Percentiles rank a stretch among this genome's conserved stretches.
These are phyloP conservation scores for Septoria linicola DNA, from an alignment of 2,329 filamentous ascomycete species.

Conservation along the genomic window DNA sequence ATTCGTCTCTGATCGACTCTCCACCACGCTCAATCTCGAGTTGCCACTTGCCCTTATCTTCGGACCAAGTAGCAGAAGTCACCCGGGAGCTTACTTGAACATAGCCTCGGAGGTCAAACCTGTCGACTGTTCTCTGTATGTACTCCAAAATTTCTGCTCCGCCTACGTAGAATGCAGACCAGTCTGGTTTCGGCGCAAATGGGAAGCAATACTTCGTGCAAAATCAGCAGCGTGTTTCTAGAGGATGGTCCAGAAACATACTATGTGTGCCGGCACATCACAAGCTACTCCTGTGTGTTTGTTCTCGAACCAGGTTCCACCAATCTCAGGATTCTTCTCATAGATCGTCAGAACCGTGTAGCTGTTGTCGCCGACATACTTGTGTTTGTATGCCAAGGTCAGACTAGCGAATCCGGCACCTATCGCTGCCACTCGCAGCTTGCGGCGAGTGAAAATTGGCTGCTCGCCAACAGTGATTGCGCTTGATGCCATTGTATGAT, in stretches of 20 bases:
- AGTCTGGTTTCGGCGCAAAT: slow-evolving; percentile 33
- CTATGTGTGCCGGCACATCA: slow-evolving; percentile 23
- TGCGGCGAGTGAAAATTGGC: slow-evolving; percentile 16
- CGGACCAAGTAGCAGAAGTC: slow-evolving; percentile 49
- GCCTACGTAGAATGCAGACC: slow-evolving; percentile 16
- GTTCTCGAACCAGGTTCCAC: slow-evolving; percentile 25
- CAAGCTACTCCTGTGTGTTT: slow-evolving; percentile 22
- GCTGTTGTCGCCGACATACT: slow-evolving; percentile 10
- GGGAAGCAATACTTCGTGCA: slow-evolving; percentile 30
- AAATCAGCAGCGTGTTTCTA: not conserved
- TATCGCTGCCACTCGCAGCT: slow-evolving; percentile 17
- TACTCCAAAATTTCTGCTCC: slow-evolving; percentile 39
- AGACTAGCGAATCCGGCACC: slow-evolving; percentile 19
- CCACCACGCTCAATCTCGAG: slow-evolving; percentile 43
- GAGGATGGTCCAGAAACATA: not conserved
- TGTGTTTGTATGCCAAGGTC: slow-evolving; percentile 17
- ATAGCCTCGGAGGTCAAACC: slow-evolving; percentile 34
- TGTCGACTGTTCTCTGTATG: slow-evolving; percentile 17
- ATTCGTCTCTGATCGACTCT: slow-evolving; percentile 38
- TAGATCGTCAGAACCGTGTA: slow-evolving; percentile 13
- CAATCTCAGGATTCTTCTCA: slow-evolving; percentile 22
- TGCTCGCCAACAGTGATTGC: slow-evolving; percentile 8
- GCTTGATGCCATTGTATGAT: not conserved
- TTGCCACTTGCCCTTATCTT: slow-evolving; percentile 50
- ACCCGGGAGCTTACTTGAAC: slow-evolving; percentile 54